These are phyloP conservation scores for Sistotremastrum suecicum DNA, from an alignment of 768 basidiomycete species.

Conservation along the genomic window DNA sequence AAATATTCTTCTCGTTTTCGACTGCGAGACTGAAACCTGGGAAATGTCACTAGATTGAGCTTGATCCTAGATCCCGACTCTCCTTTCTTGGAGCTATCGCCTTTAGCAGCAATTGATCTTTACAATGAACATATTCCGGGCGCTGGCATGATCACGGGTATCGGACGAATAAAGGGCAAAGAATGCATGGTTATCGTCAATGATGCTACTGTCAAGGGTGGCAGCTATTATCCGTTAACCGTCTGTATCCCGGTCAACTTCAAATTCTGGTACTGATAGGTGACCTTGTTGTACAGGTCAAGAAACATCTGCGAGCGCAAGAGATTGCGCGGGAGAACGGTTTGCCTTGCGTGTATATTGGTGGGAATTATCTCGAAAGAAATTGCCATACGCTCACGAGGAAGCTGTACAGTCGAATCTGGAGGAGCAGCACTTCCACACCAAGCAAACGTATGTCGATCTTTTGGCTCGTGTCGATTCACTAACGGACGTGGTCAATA, in stretches of 20 bases:
- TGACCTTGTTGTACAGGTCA: conserved; percentile 36
- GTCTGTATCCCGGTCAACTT: no score
- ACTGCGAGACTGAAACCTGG: background rate
- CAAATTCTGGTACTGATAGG: background rate
- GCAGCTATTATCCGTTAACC: conserved; percentile 82
- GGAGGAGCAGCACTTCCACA: conserved; percentile 87
- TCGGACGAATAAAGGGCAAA: conserved; percentile 61
- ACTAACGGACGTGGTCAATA: conserved; percentile 9
- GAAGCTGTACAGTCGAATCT: conserved; percentile 55
- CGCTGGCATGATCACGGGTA: conserved; percentile 73
- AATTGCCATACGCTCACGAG: conserved; percentile 3
- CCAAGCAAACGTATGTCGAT: conserved; percentile 60
- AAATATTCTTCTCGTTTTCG: conserved; percentile 1
- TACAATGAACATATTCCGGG: conserved; percentile 73
- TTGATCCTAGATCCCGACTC: conserved; percentile 73
- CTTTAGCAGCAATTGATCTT: conserved; percentile 77
- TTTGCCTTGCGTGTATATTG: conserved; percentile 84
- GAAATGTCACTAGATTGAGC: conserved; percentile 33
- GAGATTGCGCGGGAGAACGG: conserved; percentile 88
- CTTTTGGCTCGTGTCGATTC: background rate
- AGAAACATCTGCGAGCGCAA: conserved; percentile 91
- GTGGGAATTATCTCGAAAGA: conserved; percentile 26
- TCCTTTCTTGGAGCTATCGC: conserved; percentile 81
- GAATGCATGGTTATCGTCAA: conserved; percentile 90
- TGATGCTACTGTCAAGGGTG: conserved; percentile 88